Conservation (phyloP, 2,329 filamentous ascomycete species). For the Graphilbum fragrans region DNA sequence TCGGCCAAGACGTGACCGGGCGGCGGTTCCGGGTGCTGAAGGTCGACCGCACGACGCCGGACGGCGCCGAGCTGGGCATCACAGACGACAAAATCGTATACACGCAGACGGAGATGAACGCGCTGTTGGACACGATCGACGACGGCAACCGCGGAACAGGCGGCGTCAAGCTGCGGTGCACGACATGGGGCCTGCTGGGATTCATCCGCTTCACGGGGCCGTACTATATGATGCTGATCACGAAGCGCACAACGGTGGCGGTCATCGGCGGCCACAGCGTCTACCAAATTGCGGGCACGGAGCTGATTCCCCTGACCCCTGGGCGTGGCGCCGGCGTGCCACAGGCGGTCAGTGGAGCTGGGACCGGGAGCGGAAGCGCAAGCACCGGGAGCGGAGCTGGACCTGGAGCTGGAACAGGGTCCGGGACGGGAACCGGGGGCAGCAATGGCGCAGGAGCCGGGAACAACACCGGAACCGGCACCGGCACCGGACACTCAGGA, state of each 20-base stretch:
- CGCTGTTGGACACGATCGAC: slow-evolving; percentile 86
- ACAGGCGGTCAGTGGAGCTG: neutral
- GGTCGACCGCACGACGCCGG: slow-evolving; percentile 80
- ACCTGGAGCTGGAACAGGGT: neutral
- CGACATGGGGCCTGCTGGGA: slow-evolving; percentile 84
- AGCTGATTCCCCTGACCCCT: slow-evolving; percentile 76
- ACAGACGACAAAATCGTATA: slow-evolving; percentile 94
- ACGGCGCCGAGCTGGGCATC: slow-evolving; percentile 66
- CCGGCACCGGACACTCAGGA: neutral
- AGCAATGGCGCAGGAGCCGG: slow-evolving; percentile 22
- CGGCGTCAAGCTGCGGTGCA: slow-evolving; percentile 79
- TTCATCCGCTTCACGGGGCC: slow-evolving; percentile 94
- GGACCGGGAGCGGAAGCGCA: neutral
- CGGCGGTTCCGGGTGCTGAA: slow-evolving; percentile 83
- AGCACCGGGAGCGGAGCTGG: neutral
- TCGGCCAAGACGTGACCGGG: slow-evolving; percentile 84
- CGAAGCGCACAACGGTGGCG: slow-evolving; percentile 89
- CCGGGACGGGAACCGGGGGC: neutral
- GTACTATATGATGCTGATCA: slow-evolving; percentile 95
- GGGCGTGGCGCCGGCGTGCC: slow-evolving; percentile 28
- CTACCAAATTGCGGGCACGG: slow-evolving; percentile 89
- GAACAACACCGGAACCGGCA: slow-evolving; percentile 28
- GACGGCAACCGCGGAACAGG: slow-evolving; percentile 88
- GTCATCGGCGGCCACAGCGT: slow-evolving; percentile 94
- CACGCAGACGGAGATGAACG: slow-evolving; percentile 81